Base-by-base conservation (phyloP, 768 basidiomycete genomes). In the Amanita molliuscula region DNA sequence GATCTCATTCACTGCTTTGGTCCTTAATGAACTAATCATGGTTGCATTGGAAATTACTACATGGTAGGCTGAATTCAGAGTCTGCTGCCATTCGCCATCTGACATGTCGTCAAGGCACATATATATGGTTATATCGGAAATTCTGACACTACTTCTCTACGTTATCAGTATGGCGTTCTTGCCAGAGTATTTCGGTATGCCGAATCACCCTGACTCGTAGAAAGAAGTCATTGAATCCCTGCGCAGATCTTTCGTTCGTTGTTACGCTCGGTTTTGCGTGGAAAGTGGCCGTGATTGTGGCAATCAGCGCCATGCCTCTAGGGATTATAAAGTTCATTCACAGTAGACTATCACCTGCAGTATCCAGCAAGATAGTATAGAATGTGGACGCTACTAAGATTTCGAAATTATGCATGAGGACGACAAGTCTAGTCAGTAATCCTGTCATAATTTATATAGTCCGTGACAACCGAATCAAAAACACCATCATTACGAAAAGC, bases 1-100 rank as follows among this genome's bases (percentile, higher is more conserved):
- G 16, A 99, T 98, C 56, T 98, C 96, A 0, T 99, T 96, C 64
- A 96, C 94, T 1, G 90, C 96, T 0, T 73, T 98, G 50, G 81
- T 99, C 55, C 71, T 98, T 25, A 99, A 99, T 62, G 96, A 98
- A 62, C 79, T 99, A 45, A 92, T 98, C 67, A 99, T 98, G 96
- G 96, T 98, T 41, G 93, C 94, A 2, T 66, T 98, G 57, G 94
- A 98, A 67, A 93, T 98, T 52, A 98, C 94, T 3, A 97, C 90
- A 54, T 99, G 95, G 95, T 90, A 58, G 49, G 71, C 58, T 23
- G 40, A 41, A 46, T 7, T 33, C 23, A 7, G 15, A n/a, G 34
- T 35, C 56, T 43, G 10, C 16, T 0, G 25, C 10, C 29, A 34
- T 15, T 29, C 2, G 10, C 41, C 7, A 13, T 6, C 48, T 46